Evolutionary conservation across 1,284 basidiomycete genomes (phyloP), one percentile per base, ranked within the genome.

Genomic region (Trichosporon asahii): DNA sequence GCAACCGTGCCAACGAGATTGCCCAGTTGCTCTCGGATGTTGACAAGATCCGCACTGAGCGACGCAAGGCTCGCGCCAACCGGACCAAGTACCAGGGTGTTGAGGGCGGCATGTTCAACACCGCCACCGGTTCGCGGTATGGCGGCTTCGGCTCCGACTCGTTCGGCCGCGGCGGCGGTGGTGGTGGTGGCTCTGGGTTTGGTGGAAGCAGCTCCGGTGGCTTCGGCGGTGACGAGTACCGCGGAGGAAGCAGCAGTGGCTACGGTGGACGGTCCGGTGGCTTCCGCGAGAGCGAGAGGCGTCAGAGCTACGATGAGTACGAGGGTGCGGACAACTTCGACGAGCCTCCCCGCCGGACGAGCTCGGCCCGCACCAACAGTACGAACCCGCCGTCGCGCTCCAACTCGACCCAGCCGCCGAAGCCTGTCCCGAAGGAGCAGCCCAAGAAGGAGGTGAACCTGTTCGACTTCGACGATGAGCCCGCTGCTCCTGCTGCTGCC

Each of bases 271-370:
- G 63, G 37, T 64, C 65, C 15, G 60, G 65, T 21, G 29, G 29
- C 18, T 72, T 69, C 68, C 65, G 63, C 8, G 70, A 72, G 66
- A 35, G 55, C 9, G 25, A 44, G 37, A n/a, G 46, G n/a, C 68
- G 69, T 64, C 67, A 66, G 33, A 76, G 77, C 33, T 82, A 76
- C 49, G 95, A 98, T 76, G 96, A 98, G 82, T 99, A 99, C 82
- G 93, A 98, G 76, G 97, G 96, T 3, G 96, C 97, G 0, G 97
- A 97, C 68, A 93, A 95, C 79, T 97, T 98, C 74, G 87, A 89
- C 49, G 80, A 80, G 35, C 69, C 70, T 33, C 70, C 84, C 2
- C 76, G 86, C 67, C 84, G 77, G 15, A 66, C 72, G 1, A 35
- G 72, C 5, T 68, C 73, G 23, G 68, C 69, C 25, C 15, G 66